phyloP scores from a whole-genome alignment of 1,284 basidiomycete genomes.

The Heliocybe sulcata region DNA sequence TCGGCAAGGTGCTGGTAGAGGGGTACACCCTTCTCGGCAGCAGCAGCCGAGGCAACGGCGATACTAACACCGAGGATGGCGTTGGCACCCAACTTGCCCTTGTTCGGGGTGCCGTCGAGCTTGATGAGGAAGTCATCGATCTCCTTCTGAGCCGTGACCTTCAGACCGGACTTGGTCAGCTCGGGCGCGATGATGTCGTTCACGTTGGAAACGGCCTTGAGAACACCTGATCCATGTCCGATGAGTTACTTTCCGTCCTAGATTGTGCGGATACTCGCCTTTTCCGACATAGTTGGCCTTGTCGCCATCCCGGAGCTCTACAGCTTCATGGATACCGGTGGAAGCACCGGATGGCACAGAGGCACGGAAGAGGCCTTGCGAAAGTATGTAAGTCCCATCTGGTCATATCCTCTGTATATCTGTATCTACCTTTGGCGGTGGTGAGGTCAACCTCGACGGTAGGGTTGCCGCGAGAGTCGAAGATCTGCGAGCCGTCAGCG shows the following conservation, averaged over 20 bases:
- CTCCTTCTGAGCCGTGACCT: slow-evolving; percentile 91
- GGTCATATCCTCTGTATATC: slow-evolving; percentile 4
- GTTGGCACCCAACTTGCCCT: slow-evolving; percentile 99
- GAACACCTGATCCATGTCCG: slow-evolving; percentile 56
- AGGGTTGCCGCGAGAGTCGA: slow-evolving; percentile 94
- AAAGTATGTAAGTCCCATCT: neutral
- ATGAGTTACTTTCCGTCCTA: slow-evolving; percentile 1
- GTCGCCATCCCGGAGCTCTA: slow-evolving; percentile 97
- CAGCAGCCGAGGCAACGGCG: slow-evolving; percentile 91
- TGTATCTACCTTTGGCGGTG: slow-evolving; percentile 72
- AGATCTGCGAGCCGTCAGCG: slow-evolving; percentile 72
- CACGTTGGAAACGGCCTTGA: slow-evolving; percentile 93
- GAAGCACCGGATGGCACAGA: slow-evolving; percentile 98
- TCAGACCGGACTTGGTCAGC: slow-evolving; percentile 82
- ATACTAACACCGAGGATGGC: slow-evolving; percentile 99
- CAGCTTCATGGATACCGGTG: slow-evolving; percentile 97
- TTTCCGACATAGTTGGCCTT: slow-evolving; percentile 94
- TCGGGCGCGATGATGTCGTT: slow-evolving; percentile 89
- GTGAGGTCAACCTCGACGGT: slow-evolving; percentile 93
- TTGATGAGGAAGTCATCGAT: slow-evolving; percentile 99
- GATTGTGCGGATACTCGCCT: slow-evolving; percentile 40
- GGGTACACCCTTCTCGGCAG: slow-evolving; percentile 89
- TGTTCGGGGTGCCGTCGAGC: slow-evolving; percentile 96
- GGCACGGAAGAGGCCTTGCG: slow-evolving; percentile 87
- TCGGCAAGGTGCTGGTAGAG: slow-evolving; percentile 97